Conservation (phyloP, 768 basidiomycete genomes). For the Suillus decipiens region DNA sequence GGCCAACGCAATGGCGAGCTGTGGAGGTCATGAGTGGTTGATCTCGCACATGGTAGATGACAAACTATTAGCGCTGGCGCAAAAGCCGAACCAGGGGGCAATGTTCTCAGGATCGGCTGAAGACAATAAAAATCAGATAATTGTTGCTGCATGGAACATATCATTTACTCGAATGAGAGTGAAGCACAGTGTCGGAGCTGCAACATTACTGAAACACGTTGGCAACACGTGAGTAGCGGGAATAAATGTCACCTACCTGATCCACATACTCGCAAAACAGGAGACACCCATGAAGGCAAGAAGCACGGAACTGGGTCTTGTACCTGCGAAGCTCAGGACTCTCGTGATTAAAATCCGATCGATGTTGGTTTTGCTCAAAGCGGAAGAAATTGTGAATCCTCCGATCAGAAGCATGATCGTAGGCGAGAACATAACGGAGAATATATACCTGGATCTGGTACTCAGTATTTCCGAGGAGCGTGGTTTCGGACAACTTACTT, state of each 20-base stretch:
- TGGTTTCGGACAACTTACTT: conserved; percentile 50
- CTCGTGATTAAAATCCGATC: conserved; percentile 90
- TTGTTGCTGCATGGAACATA: not conserved
- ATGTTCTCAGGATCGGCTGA: conserved; percentile 90
- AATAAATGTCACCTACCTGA: conserved; percentile 54
- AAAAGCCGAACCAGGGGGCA: conserved; percentile 85
- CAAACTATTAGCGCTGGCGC: conserved; percentile 90
- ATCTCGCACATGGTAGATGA: conserved; percentile 8
- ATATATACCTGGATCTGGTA: conserved; percentile 67
- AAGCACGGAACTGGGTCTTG: conserved; percentile 81
- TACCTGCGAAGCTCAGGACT: conserved; percentile 88
- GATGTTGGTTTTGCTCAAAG: conserved; percentile 92
- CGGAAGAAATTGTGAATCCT: conserved; percentile 97
- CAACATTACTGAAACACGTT: conserved; percentile 72
- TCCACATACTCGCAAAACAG: conserved; percentile 99
- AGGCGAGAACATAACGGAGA: conserved; percentile 94
- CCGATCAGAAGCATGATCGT: conserved; percentile 99
- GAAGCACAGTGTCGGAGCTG: conserved; percentile 96
- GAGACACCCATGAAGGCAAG: conserved; percentile 95
- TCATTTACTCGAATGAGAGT: conserved; percentile 83
- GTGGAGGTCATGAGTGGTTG: conserved; percentile 9
- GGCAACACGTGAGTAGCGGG: not conserved
- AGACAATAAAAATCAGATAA: conserved; percentile 14
- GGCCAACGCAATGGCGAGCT: conserved; percentile 97
- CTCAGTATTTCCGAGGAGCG: conserved; percentile 8